Conservation (phyloP, 1,284 basidiomycete species). For the Ganoderma leucocontextum region DNA sequence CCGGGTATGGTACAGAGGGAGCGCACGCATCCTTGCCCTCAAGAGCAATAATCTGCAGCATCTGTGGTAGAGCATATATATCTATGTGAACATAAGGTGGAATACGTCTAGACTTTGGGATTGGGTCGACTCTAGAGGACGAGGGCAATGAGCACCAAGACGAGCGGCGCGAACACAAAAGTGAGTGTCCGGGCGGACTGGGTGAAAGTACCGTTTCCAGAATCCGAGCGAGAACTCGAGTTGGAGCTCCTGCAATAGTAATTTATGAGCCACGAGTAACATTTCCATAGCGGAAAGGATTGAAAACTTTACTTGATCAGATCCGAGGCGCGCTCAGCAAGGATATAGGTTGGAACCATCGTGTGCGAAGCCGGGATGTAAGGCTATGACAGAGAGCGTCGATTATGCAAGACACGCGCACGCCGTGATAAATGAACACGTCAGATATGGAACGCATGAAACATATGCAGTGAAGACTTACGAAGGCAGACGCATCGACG, state of each 20-base stretch:
- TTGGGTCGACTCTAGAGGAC: background rate
- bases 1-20: too few relatives aligned
- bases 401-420: background rate
- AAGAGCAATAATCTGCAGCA: too few relatives aligned
- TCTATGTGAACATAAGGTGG: too few relatives aligned
- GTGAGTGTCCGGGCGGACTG: background rate
- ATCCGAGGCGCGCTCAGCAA: slow-evolving; percentile 38
- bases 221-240: background rate
- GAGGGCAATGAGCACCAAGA: background rate
- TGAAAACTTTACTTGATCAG: slow-evolving; percentile 30
- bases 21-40: too few relatives aligned
- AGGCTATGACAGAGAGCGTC: slow-evolving; percentile 25
- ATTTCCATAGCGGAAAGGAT: background rate
- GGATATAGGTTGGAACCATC: slow-evolving; percentile 33
- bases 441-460: background rate
- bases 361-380: slow-evolving; percentile 35
- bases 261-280: background rate
- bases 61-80: too few relatives aligned
- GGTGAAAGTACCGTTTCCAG: background rate
- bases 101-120: too few relatives aligned
- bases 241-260: background rate
- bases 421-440: background rate
- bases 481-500: slow-evolving; percentile 46
- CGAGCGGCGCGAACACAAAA: background rate
- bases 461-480: slow-evolving; percentile 18